A percentile compares a stretch with the other conserved stretches of the same genome.
These are phyloP conservation scores for Harrya chromipes DNA, from an alignment of 768 basidiomycete species.

Conservation along the genomic window DNA sequence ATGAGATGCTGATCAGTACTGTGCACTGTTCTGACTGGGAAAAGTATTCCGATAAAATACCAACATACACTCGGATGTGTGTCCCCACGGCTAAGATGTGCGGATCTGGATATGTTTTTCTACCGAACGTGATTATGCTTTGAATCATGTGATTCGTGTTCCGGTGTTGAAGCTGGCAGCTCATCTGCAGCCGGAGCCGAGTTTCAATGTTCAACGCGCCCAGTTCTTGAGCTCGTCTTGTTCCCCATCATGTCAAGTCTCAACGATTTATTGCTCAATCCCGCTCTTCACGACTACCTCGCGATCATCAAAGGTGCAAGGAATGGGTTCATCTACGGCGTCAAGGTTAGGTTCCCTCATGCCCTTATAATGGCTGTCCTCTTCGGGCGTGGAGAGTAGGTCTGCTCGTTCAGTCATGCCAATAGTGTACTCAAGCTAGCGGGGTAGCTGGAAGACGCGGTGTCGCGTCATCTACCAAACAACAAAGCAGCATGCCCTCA, in stretches of 20 bases:
- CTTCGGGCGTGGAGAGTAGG: slow-evolving; percentile 89
- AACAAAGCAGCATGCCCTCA: slow-evolving; percentile 87
- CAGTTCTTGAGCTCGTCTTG: background rate
- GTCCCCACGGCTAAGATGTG: background rate
- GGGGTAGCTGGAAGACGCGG: slow-evolving; percentile 67
- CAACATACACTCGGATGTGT: too few species aligned
- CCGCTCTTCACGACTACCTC: slow-evolving; percentile 84
- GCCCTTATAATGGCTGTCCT: slow-evolving; percentile 94
- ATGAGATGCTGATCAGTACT: background rate
- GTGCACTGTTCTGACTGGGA: too few species aligned
- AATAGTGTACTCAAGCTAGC: slow-evolving; percentile 6
- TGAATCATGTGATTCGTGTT: slow-evolving; percentile 30
- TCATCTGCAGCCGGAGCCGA: background rate
- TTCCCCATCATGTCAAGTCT: slow-evolving; percentile 24
- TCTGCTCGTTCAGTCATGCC: slow-evolving; percentile 14
- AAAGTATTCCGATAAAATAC: too few species aligned
- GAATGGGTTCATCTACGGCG: slow-evolving; percentile 87
- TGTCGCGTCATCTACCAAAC: slow-evolving; percentile 69
- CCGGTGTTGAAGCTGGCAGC: background rate
- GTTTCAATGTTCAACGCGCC: background rate
- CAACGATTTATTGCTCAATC: slow-evolving; percentile 42
- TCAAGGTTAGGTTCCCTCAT: slow-evolving; percentile 92
- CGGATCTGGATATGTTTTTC: background rate
- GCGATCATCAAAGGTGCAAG: slow-evolving; percentile 93
- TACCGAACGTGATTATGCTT: background rate